These are phyloP conservation scores for Adansonia gregorii DNA, from an alignment of 441 rosid species.

Conservation along the genomic window DNA sequence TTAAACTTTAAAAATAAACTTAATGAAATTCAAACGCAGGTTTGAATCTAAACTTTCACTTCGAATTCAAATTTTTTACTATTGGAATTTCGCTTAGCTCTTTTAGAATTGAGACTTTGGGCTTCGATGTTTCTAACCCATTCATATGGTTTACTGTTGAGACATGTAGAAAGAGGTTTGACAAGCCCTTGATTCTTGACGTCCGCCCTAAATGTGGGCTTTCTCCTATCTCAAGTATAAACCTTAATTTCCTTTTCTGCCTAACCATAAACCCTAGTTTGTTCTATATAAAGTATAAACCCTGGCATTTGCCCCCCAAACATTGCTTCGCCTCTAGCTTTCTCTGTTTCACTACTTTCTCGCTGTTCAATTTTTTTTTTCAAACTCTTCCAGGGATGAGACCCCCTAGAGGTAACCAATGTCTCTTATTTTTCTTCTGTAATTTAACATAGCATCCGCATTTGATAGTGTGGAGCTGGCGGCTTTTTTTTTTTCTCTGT, in stretches of 20 bases:
- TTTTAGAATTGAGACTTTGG: not conserved
- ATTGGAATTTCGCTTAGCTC: no score
- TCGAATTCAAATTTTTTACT: no score
- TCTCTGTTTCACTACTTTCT: not conserved
- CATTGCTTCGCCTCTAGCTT: not conserved
- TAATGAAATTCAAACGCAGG: no score
- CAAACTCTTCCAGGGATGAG: constrained; percentile 29
- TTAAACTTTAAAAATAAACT: no score
- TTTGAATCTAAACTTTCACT: no score
- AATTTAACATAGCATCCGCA: not conserved
- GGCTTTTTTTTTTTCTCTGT: no score
- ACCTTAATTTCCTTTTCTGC: not conserved
- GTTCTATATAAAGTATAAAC: not conserved
- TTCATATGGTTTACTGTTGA: not conserved
- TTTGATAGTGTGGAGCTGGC: not conserved
- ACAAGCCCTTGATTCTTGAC: not conserved
- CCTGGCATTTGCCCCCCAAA: not conserved
- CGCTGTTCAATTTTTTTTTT: not conserved
- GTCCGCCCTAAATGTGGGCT: not conserved
- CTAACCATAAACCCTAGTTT: not conserved
- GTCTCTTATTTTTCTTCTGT: not conserved
- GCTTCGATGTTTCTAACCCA: not conserved
- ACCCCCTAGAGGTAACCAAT: constrained; percentile 48
- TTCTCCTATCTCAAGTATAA: not conserved
- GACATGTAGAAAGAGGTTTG: not conserved